Evolutionary conservation across 2,329 filamentous ascomycete genomes (phyloP).

Genomic region (Lasiodiplodia hormozganensis): DNA sequence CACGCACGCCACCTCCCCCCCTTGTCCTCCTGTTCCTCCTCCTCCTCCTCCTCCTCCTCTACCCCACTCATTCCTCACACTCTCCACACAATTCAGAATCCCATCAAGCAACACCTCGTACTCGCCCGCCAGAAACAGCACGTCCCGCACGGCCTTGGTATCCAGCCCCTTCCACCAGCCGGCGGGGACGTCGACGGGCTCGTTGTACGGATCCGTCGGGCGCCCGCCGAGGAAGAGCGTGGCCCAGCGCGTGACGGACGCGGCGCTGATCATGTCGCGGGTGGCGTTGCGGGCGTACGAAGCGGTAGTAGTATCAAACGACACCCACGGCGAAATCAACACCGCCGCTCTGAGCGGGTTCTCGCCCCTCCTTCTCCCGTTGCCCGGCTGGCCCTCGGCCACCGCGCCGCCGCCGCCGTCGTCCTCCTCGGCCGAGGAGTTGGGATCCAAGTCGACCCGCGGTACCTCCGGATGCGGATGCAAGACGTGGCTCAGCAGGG

Average conservation of each 20-base stretch:
- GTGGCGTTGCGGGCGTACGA: not conserved
- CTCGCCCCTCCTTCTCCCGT: too few species aligned
- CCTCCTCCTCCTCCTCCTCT: not conserved
- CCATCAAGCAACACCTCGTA: conserved; percentile 24
- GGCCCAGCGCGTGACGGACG: conserved; percentile 1
- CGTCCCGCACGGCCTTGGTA: not conserved
- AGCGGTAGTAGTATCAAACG: not conserved
- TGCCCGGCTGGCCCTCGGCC: too few species aligned
- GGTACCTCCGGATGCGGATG: conserved; percentile 35
- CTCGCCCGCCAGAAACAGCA: conserved; percentile 12
- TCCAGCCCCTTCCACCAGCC: conserved; percentile 24
- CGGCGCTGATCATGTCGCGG: not conserved
- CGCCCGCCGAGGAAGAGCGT: conserved; percentile 20
- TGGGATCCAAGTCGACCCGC: not conserved
- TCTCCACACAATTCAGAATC: conserved; percentile 11
- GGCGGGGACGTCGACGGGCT: conserved; percentile 17
- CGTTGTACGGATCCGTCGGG: conserved; percentile 19
- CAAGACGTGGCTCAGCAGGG: conserved; percentile 38
- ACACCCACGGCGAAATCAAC: conserved; percentile 10
- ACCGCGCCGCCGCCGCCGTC: too few species aligned
- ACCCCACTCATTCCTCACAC: conserved; percentile 19
- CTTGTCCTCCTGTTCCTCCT: too few species aligned
- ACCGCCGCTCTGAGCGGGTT: not conserved
- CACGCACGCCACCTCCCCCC: conserved; percentile 6
- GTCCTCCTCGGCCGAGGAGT: not conserved